Conservation (phyloP, 768 basidiomycete species). For the Gelatoporia subvermispora region DNA sequence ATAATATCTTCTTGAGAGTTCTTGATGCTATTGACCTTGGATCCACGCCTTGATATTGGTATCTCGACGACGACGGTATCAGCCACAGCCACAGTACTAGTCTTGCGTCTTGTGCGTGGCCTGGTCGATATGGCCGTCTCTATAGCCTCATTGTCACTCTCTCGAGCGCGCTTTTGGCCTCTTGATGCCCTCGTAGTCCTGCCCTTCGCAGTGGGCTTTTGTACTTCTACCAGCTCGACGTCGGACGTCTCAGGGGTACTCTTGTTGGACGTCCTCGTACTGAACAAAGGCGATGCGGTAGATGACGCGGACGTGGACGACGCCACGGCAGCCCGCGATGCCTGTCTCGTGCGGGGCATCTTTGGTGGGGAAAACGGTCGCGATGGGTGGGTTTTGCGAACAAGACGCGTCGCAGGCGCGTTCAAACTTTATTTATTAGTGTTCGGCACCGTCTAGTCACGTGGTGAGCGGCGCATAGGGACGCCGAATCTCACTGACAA, state of each 20-base stretch:
- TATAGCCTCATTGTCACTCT: conserved; percentile 5
- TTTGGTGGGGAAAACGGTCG: not conserved
- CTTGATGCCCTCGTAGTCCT: conserved; percentile 3
- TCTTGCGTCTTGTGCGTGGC: conserved; percentile 1
- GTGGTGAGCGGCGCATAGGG: conserved; percentile 7
- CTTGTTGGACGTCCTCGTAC: conserved; percentile 39
- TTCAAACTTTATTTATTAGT: conserved; percentile 23
- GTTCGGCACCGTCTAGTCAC: conserved; percentile 8
- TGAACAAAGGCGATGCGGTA: conserved; percentile 48
- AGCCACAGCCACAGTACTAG: conserved; percentile 4
- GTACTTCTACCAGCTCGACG: conserved; percentile 17
- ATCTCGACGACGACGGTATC: conserved; percentile 19
- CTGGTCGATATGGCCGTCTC: not conserved
- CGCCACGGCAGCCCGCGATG: conserved; percentile 24
- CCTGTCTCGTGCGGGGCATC: conserved; percentile 17
- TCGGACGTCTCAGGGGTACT: conserved; percentile 52
- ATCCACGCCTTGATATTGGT: not conserved
- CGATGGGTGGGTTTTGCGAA: conserved; percentile 2
- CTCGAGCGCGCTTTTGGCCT: conserved; percentile 10
- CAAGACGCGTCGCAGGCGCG: conserved; percentile 20
- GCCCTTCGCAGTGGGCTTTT: not conserved
- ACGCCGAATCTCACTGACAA: not conserved
- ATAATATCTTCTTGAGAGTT: not conserved
- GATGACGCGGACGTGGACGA: conserved; percentile 32
- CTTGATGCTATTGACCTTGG: conserved; percentile 12